phyloP scores from a whole-genome alignment of 164 flowering plant species.

The Dillenia turbinata region DNA sequence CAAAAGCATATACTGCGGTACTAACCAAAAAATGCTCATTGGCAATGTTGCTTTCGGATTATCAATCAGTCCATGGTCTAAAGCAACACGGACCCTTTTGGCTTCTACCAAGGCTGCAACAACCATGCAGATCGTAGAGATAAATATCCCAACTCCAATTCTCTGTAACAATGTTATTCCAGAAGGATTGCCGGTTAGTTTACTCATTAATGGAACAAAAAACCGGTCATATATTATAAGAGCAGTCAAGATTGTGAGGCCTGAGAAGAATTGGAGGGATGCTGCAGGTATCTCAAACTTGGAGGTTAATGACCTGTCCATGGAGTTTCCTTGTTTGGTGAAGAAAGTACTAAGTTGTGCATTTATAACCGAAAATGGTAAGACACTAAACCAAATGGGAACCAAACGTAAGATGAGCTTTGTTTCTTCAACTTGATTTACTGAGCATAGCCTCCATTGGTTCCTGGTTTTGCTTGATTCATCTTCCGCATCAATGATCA shows the following conservation, averaged over 20 bases:
- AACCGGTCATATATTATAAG: constrained; percentile 16
- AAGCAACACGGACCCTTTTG: constrained; percentile 33
- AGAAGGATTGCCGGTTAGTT: constrained; percentile 20
- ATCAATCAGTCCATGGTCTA: constrained; percentile 29
- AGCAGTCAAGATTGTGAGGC: constrained; percentile 8
- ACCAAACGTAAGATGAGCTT: constrained; percentile 45
- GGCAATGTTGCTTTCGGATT: constrained; percentile 33
- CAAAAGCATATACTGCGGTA: constrained; percentile 42
- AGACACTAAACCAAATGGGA: constrained; percentile 52
- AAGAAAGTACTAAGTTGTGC: constrained; percentile 21
- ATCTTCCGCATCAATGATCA: constrained; percentile 25
- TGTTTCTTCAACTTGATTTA: constrained; percentile 54
- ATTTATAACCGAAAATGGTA: constrained; percentile 11
- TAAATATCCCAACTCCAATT: constrained; percentile 44
- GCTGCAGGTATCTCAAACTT: constrained; percentile 19
- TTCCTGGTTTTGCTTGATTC: constrained; percentile 12
- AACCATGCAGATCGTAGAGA: constrained; percentile 28
- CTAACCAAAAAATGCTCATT: constrained; percentile 48
- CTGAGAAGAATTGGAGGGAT: constrained; percentile 18
- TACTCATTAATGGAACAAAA: constrained; percentile 16
- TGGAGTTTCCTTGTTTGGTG: constrained; percentile 27
- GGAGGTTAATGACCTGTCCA: constrained; percentile 9
- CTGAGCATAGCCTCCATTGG: constrained; percentile 45
- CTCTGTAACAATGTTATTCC: constrained; percentile 60
- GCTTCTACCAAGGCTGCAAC: constrained; percentile 40